phyloP scores from a whole-genome alignment of 306 rosid genomes.

The Chamaecrista fasciculata region DNA sequence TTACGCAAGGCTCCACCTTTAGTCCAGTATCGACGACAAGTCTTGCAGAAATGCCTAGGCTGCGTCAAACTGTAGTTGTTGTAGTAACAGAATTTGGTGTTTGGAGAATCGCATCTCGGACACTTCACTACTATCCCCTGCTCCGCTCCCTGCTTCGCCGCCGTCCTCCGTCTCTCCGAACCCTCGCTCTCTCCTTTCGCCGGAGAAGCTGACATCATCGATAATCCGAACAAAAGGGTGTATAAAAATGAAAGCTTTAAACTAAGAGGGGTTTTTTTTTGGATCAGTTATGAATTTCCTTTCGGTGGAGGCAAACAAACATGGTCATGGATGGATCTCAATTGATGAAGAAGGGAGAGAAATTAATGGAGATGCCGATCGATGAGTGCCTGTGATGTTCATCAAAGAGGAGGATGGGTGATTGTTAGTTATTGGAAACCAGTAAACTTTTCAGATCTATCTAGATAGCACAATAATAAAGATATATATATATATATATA shows the following conservation, averaged over 20 bases:
- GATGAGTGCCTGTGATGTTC: conserved; percentile 71
- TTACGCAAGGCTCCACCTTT: conserved; percentile 88
- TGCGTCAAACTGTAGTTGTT: conserved; percentile 95
- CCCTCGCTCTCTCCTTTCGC: conserved; percentile 41
- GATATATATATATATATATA: conserved; percentile 26
- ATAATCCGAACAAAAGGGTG: not conserved
- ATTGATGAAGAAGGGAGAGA: conserved; percentile 35
- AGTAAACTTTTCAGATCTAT: conserved; percentile 46
- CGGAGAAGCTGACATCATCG: conserved; percentile 50
- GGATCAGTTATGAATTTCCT: too few relatives aligned
- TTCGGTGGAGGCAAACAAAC: too few relatives aligned
- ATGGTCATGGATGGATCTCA: conserved; percentile 1
- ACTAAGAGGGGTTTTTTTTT: too few relatives aligned
- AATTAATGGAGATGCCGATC: conserved; percentile 32
- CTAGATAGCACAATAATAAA: conserved; percentile 42
- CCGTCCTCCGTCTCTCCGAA: conserved; percentile 39
- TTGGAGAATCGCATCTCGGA: conserved; percentile 86
- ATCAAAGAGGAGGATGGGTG: too few relatives aligned
- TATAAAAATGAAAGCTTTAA: too few relatives aligned
- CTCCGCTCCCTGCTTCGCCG: conserved; percentile 38
- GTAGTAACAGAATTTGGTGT: conserved; percentile 98
- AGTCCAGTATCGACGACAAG: conserved; percentile 96
- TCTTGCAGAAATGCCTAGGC: conserved; percentile 95
- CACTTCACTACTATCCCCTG: conserved; percentile 67
- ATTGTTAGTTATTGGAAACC: conserved; percentile 42